Base-by-base conservation (phyloP, 345 rosid species). In the Triadica sebifera region DNA sequence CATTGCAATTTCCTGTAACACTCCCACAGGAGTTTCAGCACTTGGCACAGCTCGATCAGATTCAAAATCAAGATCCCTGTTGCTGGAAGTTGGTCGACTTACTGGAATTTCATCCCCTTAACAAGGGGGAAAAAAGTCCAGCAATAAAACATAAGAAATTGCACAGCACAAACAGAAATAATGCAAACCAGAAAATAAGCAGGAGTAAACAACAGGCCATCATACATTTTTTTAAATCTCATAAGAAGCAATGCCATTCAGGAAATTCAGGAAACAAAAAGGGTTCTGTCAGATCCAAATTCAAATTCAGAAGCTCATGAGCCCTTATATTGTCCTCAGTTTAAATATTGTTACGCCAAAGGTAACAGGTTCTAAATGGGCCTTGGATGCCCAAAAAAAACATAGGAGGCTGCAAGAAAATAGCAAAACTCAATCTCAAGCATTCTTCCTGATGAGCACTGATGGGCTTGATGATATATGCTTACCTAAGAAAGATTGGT, bases 1-100 rank as follows among this genome's bases (percentile, higher is more conserved):
- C 77, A 72, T 77, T 38, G 98, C 98, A 84, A 96, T 93, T 57
- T 82, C 93, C 75, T 85, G 93, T 74, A 96, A 80, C 62, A 79
- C 88, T 66, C 71, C 84, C 67, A 84, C 89, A 10, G 94, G 81
- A 78, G 86, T 81, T 80, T 92, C 97, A 67, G 84, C 85, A 79
- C 63, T 78, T 72, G 88, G 55, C 81, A 81, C 85, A 81, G 71
- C 82, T 74, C 84, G 89, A 77, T 87, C 93, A 69, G 85, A 77
- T 82, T 87, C 88, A 75, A 83, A 88, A 74, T 87, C 96, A 74
- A 85, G 72, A 80, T 86, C 93, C 82, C 84, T 89, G 85, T 81
- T 85, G 76, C 85, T 86, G 50, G 92, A 83, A 60, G 88, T 86
- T 69, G 91, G 77, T 72, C 87, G 86, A 78, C 80, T 83, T 78